A percentile compares a stretch with the other conserved stretches of the same genome.
These are phyloP conservation scores for Cladosporium sp. DNA, from an alignment of 2,329 filamentous ascomycete species.

Conservation along the genomic window DNA sequence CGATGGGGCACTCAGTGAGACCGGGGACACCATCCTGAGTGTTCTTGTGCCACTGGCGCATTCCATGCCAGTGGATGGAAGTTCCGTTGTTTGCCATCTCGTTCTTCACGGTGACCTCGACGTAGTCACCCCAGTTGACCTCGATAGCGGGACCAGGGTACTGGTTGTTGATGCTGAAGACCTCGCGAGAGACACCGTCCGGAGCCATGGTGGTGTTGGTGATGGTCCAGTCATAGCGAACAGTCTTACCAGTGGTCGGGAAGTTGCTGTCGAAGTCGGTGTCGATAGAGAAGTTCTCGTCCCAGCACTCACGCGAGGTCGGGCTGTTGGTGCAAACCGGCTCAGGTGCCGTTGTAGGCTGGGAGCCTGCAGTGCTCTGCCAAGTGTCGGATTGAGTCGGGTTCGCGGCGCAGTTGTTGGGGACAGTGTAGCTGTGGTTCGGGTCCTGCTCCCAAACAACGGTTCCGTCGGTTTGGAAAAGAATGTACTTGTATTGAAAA, in stretches of 20 bases:
- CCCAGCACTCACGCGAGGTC: constrained; percentile 25
- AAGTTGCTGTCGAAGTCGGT: constrained; percentile 31
- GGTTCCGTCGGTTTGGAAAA: constrained; percentile 48
- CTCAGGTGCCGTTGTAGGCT: constrained; percentile 15
- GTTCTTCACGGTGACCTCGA: constrained; percentile 54
- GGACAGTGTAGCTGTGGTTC: constrained; percentile 38
- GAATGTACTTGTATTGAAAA: constrained; percentile 57
- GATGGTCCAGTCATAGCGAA: constrained; percentile 38
- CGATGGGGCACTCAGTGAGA: constrained; percentile 40
- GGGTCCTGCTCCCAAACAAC: constrained; percentile 60
- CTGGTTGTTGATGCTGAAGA: constrained; percentile 53
- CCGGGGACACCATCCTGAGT: constrained; percentile 53
- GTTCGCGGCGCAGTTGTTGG: constrained; percentile 31
- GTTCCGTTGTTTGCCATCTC: constrained; percentile 50
- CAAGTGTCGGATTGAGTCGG: constrained; percentile 35
- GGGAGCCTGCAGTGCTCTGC: constrained; percentile 19
- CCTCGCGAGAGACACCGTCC: constrained; percentile 34
- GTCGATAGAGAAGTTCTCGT: constrained; percentile 23
- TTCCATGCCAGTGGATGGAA: constrained; percentile 57
- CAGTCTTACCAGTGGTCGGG: constrained; percentile 28
- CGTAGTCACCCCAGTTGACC: constrained; percentile 27
- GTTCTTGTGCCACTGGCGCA: constrained; percentile 52
- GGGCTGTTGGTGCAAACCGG: constrained; percentile 27
- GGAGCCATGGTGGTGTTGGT: constrained; percentile 39
- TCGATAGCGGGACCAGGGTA: constrained; percentile 49